Base-by-base conservation (phyloP, 345 rosid genomes). In the Psidium friedrichsthalianum region DNA sequence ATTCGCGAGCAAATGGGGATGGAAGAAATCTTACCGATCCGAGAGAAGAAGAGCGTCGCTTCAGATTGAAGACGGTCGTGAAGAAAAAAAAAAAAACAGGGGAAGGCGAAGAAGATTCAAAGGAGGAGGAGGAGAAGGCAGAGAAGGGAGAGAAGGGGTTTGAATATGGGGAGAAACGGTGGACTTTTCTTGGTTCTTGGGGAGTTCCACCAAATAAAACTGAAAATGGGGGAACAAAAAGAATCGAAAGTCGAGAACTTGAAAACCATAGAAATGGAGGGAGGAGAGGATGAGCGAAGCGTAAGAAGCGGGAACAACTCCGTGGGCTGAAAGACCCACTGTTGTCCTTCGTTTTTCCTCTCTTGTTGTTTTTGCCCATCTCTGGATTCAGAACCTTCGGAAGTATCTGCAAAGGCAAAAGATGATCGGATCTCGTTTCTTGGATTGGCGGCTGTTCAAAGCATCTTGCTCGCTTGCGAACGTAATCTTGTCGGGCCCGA, bases 221-320 rank as follows among this genome's bases (percentile, higher is more conserved):
- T 3, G 86, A 78, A 47, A 55, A 53, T 1, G 86, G 64, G 83
- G 51, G 83, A 47, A 64, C 32, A 25, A 80, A 15, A 22, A 21
- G 47, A 36, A 4, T 29, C 5, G 29, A 15, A 32, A 56, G n/a
- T 11, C 12, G 27, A 40, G 83, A 47, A 81, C 22, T 51, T 47
- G 74, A 88, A 88, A 89, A 85, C 82, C 57, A 51, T 27, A 21
- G 74, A 13, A 44, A 36, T 80, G 42, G 81, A 64, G 82, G 42
- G 85, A 58, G 22, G 85, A 53, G n/a, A 87, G 84, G 82, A 56
- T 47, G 29, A 56, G 87, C 44, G 74, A 84, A 84, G 89, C 90
- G 91, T 44, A 84, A 89, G 91, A 90, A 88, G 94, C 96, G 93
- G 92, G 94, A 94, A 89, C 84, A 51, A 11, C 21, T 80, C 87